A percentile compares a stretch with the other conserved stretches of the same genome.
These are phyloP conservation scores for Citrus glauca DNA, from an alignment of 345 rosid genomes.

Conservation along the genomic window DNA sequence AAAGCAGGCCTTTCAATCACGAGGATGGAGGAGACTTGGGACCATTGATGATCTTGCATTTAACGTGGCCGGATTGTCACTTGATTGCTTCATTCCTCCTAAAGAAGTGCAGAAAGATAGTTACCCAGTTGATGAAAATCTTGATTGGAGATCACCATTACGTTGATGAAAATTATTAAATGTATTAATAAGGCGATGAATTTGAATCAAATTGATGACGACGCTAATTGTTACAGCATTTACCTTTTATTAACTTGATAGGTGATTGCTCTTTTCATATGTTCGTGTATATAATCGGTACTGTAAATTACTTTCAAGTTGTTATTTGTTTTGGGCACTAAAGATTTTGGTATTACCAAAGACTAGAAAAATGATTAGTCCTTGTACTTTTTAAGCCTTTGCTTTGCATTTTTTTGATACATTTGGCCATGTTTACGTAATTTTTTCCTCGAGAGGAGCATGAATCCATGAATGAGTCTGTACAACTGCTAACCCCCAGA, in stretches of 20 bases:
- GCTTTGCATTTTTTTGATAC: not conserved
- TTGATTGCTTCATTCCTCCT: constrained; percentile 89
- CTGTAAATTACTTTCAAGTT: not conserved
- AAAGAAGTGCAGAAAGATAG: constrained; percentile 50
- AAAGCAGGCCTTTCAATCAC: constrained; percentile 70
- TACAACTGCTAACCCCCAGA: no score
- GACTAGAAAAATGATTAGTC: not conserved
- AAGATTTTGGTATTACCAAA: not conserved
- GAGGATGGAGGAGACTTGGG: constrained; percentile 90
- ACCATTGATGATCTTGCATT: constrained; percentile 80
- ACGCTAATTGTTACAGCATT: not conserved
- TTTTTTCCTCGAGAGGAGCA: not conserved
- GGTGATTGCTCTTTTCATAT: not conserved
- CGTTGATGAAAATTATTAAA: not conserved
- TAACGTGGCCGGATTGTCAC: constrained; percentile 71
- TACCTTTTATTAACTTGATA: not conserved
- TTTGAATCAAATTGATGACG: no score
- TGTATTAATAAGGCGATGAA: not conserved
- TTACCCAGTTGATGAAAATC: constrained; percentile 21
- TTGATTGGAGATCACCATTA: constrained; percentile 36
- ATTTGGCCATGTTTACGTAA: not conserved
- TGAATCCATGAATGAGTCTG: not conserved
- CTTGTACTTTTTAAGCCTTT: not conserved
- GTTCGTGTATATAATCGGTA: not conserved
- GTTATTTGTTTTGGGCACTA: not conserved